A percentile compares a stretch with the other conserved stretches of the same genome.
phyloP scores from a whole-genome alignment of 768 basidiomycete species.

The Jaapia argillacea region DNA sequence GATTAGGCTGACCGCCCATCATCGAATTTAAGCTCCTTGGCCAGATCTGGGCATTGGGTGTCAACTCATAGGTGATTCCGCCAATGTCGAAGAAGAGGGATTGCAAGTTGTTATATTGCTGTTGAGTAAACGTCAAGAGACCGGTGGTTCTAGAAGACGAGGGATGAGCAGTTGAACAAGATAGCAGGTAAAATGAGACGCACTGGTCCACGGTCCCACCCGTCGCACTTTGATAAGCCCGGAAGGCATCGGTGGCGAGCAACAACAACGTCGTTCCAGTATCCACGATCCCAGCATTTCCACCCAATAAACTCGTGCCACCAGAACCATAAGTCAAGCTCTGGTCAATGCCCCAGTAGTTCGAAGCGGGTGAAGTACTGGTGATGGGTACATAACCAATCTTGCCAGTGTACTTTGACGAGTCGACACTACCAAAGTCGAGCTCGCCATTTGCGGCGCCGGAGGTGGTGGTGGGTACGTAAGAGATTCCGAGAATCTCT shows the following conservation, averaged over 20 bases:
- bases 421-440: slow-evolving; percentile 43
- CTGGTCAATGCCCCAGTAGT: slow-evolving; percentile 43
- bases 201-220: slow-evolving; percentile 42
- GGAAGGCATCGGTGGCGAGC: slow-evolving; percentile 47
- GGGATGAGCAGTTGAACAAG: background rate
- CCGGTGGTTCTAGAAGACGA: slow-evolving; percentile 33
- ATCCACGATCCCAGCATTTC: slow-evolving; percentile 39
- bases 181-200: slow-evolving; percentile 5
- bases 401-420: slow-evolving; percentile 28
- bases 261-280: slow-evolving; percentile 45
- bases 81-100: slow-evolving; percentile 43
- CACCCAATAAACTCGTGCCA: slow-evolving; percentile 19
- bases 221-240: slow-evolving; percentile 41
- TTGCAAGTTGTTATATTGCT: slow-evolving; percentile 37
- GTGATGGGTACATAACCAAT: slow-evolving; percentile 33
- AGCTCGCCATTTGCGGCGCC: slow-evolving; percentile 40
- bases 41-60: slow-evolving; percentile 62
- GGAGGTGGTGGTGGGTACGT: slow-evolving; percentile 31
- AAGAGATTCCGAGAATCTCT: slow-evolving; percentile 42
- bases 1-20: slow-evolving; percentile 40
- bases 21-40: slow-evolving; percentile 45
- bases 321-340: slow-evolving; percentile 8
- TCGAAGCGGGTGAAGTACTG: slow-evolving; percentile 32
- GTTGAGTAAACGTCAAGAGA: slow-evolving; percentile 39
- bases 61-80: slow-evolving; percentile 43